These are phyloP conservation scores for Aureococcus anophagefferens DNA, from an alignment of 108 stramenopile species.

Conservation along the genomic window DNA sequence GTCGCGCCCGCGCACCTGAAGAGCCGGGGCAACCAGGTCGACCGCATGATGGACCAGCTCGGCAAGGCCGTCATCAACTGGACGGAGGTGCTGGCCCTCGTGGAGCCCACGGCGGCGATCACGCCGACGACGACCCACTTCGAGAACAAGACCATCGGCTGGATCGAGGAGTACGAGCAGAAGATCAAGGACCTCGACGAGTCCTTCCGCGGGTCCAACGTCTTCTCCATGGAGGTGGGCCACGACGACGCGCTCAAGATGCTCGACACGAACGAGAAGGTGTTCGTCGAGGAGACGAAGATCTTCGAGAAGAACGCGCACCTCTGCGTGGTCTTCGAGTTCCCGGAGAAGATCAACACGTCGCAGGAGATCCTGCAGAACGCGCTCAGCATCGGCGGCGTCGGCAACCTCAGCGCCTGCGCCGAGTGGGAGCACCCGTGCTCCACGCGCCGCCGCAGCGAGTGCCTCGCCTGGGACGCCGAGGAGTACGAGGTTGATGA, in stretches of 20 bases:
- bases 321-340: constrained; percentile 58
- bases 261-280: constrained; percentile 31
- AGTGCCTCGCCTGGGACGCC: no score
- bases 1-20: constrained; percentile 41
- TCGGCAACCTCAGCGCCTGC: no score
- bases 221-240: constrained; percentile 24
- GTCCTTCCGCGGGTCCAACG: constrained; percentile 32
- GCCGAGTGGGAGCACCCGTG: no score
- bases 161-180: constrained; percentile 48
- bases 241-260: constrained; percentile 19
- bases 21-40: constrained; percentile 27
- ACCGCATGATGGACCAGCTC: constrained; percentile 37
- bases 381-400: no score
- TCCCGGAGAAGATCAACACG: constrained; percentile 45
- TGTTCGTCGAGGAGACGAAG: constrained; percentile 30
- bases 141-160: constrained; percentile 45
- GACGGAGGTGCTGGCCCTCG: constrained; percentile 32
- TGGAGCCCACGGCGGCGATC: constrained; percentile 42
- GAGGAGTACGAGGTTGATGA: no score
- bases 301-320: constrained; percentile 41
- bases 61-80: constrained; percentile 38
- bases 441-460: no score
- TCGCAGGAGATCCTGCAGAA: no score
- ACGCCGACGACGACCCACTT: constrained; percentile 48
- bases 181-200: constrained; percentile 33